Percentiles rank a stretch among this genome's conserved stretches.
These are phyloP conservation scores for Gloeophyllum trabeum DNA, from an alignment of 768 basidiomycete species.

Conservation along the genomic window DNA sequence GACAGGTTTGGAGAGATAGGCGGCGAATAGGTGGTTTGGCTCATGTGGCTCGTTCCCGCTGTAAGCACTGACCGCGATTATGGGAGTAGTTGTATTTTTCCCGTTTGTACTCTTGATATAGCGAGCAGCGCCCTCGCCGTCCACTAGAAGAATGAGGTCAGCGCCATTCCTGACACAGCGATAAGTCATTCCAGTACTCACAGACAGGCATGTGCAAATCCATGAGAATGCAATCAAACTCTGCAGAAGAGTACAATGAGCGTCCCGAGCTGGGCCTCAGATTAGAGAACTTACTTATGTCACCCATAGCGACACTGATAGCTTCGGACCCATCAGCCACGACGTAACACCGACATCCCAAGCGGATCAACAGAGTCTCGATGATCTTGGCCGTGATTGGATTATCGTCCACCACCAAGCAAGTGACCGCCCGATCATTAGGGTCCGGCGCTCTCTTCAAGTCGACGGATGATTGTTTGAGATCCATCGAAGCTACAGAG, in stretches of 20 bases:
- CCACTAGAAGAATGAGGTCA: conserved; percentile 36
- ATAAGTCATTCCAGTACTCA: conserved; percentile 34
- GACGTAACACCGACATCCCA: conserved; percentile 92
- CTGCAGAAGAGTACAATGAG: conserved; percentile 29
- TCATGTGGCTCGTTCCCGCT: conserved; percentile 58
- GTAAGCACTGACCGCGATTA: conserved; percentile 86
- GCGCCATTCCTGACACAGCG: background rate
- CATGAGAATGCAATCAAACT: conserved; percentile 94
- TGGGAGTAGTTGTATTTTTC: conserved; percentile 89
- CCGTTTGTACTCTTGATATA: conserved; percentile 97
- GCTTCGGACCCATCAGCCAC: conserved; percentile 96
- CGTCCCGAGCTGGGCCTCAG: conserved; percentile 2
- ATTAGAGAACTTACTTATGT: conserved; percentile 67
- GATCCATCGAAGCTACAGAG: conserved; percentile 77
- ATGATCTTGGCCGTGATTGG: conserved; percentile 97
- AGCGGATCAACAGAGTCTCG: conserved; percentile 84
- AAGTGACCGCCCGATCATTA: conserved; percentile 85
- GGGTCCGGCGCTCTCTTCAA: conserved; percentile 66
- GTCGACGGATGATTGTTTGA: too few relatives aligned
- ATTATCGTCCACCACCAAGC: conserved; percentile 92
- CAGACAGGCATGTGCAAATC: conserved; percentile 91
- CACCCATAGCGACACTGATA: conserved; percentile 93
- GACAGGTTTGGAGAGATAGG: conserved; percentile 80
- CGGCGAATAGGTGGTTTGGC: conserved; percentile 61
- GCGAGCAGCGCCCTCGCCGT: conserved; percentile 91